Base-by-base conservation (phyloP, 139 green algal genomes). In the Picochlorum costavermella region DNA sequence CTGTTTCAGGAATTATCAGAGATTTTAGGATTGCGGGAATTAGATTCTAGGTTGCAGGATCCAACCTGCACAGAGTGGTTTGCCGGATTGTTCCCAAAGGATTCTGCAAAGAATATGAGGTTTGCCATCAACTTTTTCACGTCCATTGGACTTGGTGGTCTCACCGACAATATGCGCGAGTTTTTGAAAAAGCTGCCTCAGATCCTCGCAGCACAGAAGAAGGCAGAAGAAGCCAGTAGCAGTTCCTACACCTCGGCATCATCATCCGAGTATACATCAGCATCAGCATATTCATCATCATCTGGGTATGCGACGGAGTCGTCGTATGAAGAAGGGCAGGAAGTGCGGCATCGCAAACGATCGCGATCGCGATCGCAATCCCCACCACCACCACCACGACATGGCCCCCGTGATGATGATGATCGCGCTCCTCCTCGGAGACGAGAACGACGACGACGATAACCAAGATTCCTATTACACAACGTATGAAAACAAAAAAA, bases 81-180 rank as follows among this genome's bases (percentile, higher is more conserved):
- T 65, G 69, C 65, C 2, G 90, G 90, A 53, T 65, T 98, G n/a
- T 97, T 98, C 80, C 94, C 94, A 16, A 82, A 82, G 29, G 79
- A 85, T 75, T 75, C 67, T 16, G 69, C 83, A n/a, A 75, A 77
- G 49, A 90, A 98, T 83, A 91, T 96, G 83, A 82, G 94, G 61
- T 99, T 99, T 79, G 65, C 85, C 73, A 99, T 99, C 87, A 99
- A 99, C 83, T 99, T 98, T 78, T 99, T 98, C 83, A 98, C 92
- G 16, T 95, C 86, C 43, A 98, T 98, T 69, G 94, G 94, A 26
- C 86, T 99, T 59, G 94, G 94, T 20, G 72, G 88, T 44, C 76
- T 99, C 16, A 99, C 94, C 3, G 94, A 97, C 67, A 60, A 63
- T 49, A 85, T 96, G 83, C 88, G 94, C 45, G 89, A 90, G 56